Percentiles rank a stretch among this genome's conserved stretches.
phyloP scores from a whole-genome alignment of 495 filamentous ascomycete genomes.

The Annulohypoxylon nitens region DNA sequence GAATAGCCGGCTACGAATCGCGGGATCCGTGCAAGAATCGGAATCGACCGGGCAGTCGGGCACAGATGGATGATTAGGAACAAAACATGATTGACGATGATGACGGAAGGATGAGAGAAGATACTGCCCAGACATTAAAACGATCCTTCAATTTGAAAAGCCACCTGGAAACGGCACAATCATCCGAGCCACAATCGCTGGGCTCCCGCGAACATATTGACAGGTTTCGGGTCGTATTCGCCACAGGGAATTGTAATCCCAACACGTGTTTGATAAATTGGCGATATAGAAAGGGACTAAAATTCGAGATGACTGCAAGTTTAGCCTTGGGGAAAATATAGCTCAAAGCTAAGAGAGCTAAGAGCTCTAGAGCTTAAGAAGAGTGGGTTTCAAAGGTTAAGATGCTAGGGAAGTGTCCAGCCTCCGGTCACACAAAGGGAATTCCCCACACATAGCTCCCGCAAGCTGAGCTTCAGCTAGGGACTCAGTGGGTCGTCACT shows the following conservation, averaged over 20 bases:
- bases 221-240: neutral
- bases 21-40: neutral
- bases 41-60: neutral
- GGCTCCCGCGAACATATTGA: neutral
- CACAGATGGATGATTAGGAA: neutral
- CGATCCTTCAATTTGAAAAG: neutral
- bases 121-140: neutral
- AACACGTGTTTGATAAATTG: conserved; percentile 1
- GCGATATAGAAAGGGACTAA: neutral
- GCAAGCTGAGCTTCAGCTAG: conserved; percentile 31
- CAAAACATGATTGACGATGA: neutral
- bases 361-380: neutral
- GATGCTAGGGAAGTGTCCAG: neutral
- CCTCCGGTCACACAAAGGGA: neutral
- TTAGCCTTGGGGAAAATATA: neutral
- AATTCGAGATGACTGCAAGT: too few relatives aligned
- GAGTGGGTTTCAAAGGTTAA: neutral
- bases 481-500: neutral
- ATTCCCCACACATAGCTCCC: conserved; percentile 3
- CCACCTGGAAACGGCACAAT: neutral
- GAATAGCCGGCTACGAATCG: neutral
- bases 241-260: neutral
- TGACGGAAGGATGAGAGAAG: neutral
- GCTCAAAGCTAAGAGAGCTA: neutral
- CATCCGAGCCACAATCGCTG: neutral